A percentile compares a stretch with the other conserved stretches of the same genome.
Evolutionary conservation across 257 asterid species (phyloP).

Genomic region (Dorcoceras hygrometricum): DNA sequence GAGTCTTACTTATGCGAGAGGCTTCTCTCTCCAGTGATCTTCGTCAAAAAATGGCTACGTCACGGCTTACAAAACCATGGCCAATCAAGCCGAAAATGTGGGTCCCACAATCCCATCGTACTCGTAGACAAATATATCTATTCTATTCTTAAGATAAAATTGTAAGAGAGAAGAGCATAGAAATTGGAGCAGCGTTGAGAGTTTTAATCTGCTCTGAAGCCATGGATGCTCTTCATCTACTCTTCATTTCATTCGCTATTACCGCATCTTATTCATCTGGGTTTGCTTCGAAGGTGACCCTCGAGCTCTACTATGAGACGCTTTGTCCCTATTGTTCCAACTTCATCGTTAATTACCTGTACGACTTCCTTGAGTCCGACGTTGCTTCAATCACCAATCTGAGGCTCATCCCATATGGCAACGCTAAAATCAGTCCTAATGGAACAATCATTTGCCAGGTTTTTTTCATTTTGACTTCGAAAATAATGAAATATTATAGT

Average conservation of each 20-base stretch:
- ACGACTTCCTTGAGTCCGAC: conserved; percentile 39
- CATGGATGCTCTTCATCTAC: conserved; percentile 39
- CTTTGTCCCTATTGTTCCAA: conserved; percentile 62
- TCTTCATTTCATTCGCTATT: conserved; percentile 27
- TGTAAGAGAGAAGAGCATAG: too few relatives aligned
- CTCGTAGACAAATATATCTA: too few relatives aligned
- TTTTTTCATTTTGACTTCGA: neutral
- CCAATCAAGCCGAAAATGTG: neutral
- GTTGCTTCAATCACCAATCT: conserved; percentile 47
- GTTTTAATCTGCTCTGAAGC: conserved; percentile 6
- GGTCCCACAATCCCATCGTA: too few relatives aligned
- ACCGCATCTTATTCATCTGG: conserved; percentile 24
- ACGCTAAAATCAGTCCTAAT: conserved; percentile 43
- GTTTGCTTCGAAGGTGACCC: conserved; percentile 29
- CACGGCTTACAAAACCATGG: neutral
- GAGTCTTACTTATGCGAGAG: too few relatives aligned
- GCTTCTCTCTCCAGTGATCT: too few relatives aligned
- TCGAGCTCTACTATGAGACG: conserved; percentile 48
- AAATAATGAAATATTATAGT: neutral
- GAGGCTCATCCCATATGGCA: conserved; percentile 49
- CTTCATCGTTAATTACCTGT: conserved; percentile 45
- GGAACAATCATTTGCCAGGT: conserved; percentile 51
- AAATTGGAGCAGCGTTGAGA: neutral
- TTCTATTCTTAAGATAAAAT: too few relatives aligned
- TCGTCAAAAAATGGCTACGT: neutral